These are phyloP conservation scores for Monilinia aucupariae DNA, from an alignment of 2,329 filamentous ascomycete genomes.

Conservation along the genomic window DNA sequence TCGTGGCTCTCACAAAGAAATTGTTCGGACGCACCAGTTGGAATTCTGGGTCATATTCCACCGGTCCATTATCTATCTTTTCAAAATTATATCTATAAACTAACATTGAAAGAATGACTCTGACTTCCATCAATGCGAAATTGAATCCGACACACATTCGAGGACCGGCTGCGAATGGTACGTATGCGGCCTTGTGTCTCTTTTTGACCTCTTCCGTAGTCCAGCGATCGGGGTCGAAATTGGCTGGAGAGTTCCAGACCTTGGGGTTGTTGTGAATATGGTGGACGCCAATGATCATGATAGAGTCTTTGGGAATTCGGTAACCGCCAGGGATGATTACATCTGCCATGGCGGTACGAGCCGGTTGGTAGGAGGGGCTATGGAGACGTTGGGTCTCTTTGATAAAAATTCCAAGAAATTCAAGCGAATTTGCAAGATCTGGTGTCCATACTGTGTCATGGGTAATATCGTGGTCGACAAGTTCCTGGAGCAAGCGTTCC, in stretches of 20 bases:
- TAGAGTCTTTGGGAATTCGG: constrained; percentile 37
- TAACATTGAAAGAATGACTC: constrained; percentile 37
- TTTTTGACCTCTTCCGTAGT: constrained; percentile 22
- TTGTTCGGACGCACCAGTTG: constrained; percentile 39
- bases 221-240: constrained; percentile 27
- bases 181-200: constrained; percentile 30
- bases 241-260: constrained; percentile 22
- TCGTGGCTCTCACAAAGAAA: constrained; percentile 32
- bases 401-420: constrained; percentile 40
- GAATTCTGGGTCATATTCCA: constrained; percentile 40
- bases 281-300: constrained; percentile 26
- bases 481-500: constrained; percentile 42
- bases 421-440: constrained; percentile 36
- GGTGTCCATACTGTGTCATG: constrained; percentile 34
- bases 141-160: constrained; percentile 40
- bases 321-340: constrained; percentile 44
- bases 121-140: constrained; percentile 38
- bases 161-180: constrained; percentile 37
- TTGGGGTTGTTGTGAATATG: constrained; percentile 27
- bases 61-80: constrained; percentile 33
- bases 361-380: constrained; percentile 45
- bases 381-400: constrained; percentile 44
- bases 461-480: constrained; percentile 38
- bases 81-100: constrained; percentile 38
- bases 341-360: constrained; percentile 41